Percentiles rank a stretch among this genome's conserved stretches.
Evolutionary conservation across 192 early-diverging fungal species (phyloP).

Genomic region (Coemansia sp.): DNA sequence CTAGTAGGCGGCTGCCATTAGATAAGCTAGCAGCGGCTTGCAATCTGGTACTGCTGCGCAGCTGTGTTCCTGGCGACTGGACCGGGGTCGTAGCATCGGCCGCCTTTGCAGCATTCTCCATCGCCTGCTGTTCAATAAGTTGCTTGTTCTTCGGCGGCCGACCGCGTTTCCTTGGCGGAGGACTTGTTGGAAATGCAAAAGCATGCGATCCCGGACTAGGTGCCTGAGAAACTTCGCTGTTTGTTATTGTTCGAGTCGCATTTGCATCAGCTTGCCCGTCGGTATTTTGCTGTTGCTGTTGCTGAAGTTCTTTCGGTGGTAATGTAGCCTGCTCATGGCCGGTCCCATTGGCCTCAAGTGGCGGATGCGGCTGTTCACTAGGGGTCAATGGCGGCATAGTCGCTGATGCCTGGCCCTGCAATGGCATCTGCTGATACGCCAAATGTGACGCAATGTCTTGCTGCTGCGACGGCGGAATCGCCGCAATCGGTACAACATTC

Average conservation of each 20-base stretch:
- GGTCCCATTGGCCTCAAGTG: constrained; percentile 9
- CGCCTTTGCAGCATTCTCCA: constrained; percentile 34
- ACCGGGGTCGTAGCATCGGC: constrained; percentile 19
- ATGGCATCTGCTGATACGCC: constrained; percentile 30
- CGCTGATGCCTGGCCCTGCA: constrained; percentile 20
- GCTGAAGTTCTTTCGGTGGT: not conserved
- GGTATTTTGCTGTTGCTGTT: constrained; percentile 1
- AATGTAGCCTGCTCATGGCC: not conserved
- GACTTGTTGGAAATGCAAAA: not conserved
- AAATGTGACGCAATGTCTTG: not conserved
- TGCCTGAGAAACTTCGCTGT: not conserved
- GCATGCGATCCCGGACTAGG: not conserved
- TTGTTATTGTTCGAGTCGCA: too few species aligned
- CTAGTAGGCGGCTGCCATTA: constrained; percentile 4
- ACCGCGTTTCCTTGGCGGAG: constrained; percentile 31
- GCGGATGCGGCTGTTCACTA: constrained; percentile 5
- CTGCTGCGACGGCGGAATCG: not conserved
- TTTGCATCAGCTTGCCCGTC: too few species aligned
- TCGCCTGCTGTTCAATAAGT: constrained; percentile 42
- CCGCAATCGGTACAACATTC: not conserved
- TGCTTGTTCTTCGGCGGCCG: constrained; percentile 50
- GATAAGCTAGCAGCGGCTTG: not conserved
- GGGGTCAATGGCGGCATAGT: not conserved
- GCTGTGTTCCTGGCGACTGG: not conserved
- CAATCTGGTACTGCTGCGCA: not conserved